Conservation (phyloP, 768 basidiomycete genomes). For the Cystobasidium onofrii region DNA sequence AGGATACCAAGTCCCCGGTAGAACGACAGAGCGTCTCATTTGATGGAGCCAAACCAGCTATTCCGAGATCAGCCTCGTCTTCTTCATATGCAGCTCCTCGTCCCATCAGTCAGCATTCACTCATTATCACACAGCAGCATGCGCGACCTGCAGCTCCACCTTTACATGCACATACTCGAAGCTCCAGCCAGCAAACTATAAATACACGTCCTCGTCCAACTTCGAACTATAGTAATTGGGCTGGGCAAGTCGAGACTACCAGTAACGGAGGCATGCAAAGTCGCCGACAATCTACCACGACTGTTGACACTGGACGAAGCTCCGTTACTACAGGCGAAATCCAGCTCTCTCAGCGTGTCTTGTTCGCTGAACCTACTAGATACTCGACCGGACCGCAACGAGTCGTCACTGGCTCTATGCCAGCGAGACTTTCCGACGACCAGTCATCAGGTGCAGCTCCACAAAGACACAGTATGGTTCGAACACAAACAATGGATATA, state of each 20-base stretch:
- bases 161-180: background rate
- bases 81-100: background rate
- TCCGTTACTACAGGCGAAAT: background rate
- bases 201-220: background rate
- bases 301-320: background rate
- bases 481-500: slow-evolving; percentile 29
- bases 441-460: background rate
- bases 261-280: background rate
- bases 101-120: slow-evolving; percentile 20
- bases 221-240: background rate
- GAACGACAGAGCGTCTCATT: background rate
- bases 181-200: background rate
- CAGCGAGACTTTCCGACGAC: background rate
- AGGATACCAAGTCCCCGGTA: background rate
- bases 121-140: background rate
- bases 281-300: background rate
- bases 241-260: background rate
- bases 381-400: background rate
- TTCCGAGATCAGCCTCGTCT: background rate
- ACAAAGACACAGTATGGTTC: background rate
- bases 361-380: background rate
- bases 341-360: background rate
- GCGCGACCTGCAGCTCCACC: background rate
- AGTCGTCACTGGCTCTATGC: slow-evolving; percentile 18
- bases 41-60: background rate